Evolutionary conservation across 805 yeast species (phyloP), one percentile per base, ranked within the genome.

Genomic region (Zygosaccharomyces siamensis): DNA sequence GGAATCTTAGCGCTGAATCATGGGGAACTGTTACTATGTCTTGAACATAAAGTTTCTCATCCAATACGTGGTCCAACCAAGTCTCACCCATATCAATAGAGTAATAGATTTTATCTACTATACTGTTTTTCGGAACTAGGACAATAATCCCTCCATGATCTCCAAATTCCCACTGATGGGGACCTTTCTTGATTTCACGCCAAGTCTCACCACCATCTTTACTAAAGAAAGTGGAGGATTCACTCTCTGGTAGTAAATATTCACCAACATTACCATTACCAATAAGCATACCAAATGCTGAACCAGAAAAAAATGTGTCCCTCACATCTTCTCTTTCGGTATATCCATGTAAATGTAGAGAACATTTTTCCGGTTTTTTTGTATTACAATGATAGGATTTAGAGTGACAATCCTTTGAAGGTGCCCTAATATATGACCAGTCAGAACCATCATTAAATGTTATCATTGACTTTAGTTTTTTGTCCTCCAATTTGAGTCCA

Each of bases 221-320:
- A 3, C 96, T 81, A 52, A 93, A 68, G 61, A 78, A 93, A 0
- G 97, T 87, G 1, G 84, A 73, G 0, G 84, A 76, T 42, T 81
- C 78, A 3, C 75, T 72, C 36, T 64, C 54, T 7, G 78, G 68
- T 4, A 67, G 70, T 46, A 92, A 69, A 7, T 57, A 52, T 26
- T 74, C 77, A 5, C 97, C 98, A 44, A 89, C 96, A 62, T 86
- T 89, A 27, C 99, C 99, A n/a, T 86, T 80, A n/a, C 86, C 97
- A 55, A 93, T 73, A 76, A 92, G 69, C 69, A 89, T 69, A 1
- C 99, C 99, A 16, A 84, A 75, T 0, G 98, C 98, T 7, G 96
- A 84, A 0, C 87, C 81, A 0, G 98, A 89, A 0, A 95, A 85
- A 57, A 73, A 87, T 0, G 95, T 84, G 61, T 92, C 97, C 58